Evolutionary conservation across 2,329 filamentous ascomycete species (phyloP), one percentile per base, ranked within the genome.

Genomic region (Pyricularia sp.): DNA sequence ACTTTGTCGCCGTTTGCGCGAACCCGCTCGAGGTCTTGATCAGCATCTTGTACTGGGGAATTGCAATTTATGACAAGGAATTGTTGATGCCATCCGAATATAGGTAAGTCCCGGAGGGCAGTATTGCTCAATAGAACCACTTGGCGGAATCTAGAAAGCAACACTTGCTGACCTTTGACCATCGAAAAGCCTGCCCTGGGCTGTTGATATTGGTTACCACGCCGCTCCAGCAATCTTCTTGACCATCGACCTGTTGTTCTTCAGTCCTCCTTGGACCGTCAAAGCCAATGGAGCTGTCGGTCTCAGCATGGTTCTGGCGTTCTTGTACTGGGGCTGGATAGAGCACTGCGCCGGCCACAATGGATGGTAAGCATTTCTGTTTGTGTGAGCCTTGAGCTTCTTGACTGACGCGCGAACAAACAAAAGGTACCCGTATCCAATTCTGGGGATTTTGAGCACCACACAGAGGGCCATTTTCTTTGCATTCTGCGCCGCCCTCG

Each of bases 391-490:
- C n/a, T 64, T 61, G 58, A 31, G 26, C 30, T 6, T 17, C 20
- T 26, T 14, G 26, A 65, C 31, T 65, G 31, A 65, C 64, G 20
- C 26, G 20, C 20, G 4, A 10, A 2, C 12, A 61, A 20, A 10
- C n/a, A 11, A 61, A 68, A 91, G 89, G 82, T 96, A 97, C 73
- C 93, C 93, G 0, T 97, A 97, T 77, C 93, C 94, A 1, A 84
- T 97, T 30, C 94, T 97, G 72, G 88, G 83, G 10, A 76, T 91
- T 64, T 80, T 96, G 61, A 84, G 82, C 66, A 90, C 88, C 0
- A 76, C 81, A 66, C 89, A 93, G 75, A 86, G 94, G 25, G 80
- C 88, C 10, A 79, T 86, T 0, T 81, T 97, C 11, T 97, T 96
- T 73, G 83, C 83, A 0, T 80, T 86, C 23, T 91, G 91, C 61